These are phyloP conservation scores for Candida qinlingensis DNA, from an alignment of 805 yeast genomes.

Conservation along the genomic window DNA sequence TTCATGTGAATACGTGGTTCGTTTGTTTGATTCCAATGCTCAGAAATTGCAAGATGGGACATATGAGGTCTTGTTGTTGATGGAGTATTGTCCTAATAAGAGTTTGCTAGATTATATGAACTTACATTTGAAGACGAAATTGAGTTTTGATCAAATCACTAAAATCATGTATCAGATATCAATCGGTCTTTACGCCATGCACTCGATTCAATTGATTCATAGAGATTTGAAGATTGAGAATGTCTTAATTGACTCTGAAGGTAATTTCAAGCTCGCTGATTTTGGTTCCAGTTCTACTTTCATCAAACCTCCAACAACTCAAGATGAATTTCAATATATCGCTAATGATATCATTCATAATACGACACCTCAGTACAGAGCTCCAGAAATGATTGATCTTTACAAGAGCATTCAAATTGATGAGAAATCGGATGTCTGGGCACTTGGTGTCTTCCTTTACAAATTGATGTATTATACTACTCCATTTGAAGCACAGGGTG, in stretches of 20 bases:
- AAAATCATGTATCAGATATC: slow-evolving; percentile 81
- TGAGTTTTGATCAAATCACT: slow-evolving; percentile 70
- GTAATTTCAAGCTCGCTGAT: slow-evolving; percentile 80
- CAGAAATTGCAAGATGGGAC: slow-evolving; percentile 46
- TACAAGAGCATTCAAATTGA: slow-evolving; percentile 64
- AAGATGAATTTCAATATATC: slow-evolving; percentile 65
- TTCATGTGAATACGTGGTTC: slow-evolving; percentile 54
- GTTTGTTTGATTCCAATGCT: slow-evolving; percentile 74
- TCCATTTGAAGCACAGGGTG: slow-evolving; percentile 69
- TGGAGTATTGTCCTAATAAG: slow-evolving; percentile 89
- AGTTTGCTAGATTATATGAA: slow-evolving; percentile 92
- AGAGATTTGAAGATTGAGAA: slow-evolving; percentile 94
- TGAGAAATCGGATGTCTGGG: slow-evolving; percentile 85
- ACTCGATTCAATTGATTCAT: slow-evolving; percentile 66
- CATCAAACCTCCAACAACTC: slow-evolving; percentile 69
- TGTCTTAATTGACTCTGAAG: slow-evolving; percentile 68
- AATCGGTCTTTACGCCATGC: slow-evolving; percentile 82
- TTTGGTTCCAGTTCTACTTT: slow-evolving; percentile 83
- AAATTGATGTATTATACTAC: slow-evolving; percentile 78
- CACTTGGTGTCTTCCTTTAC: slow-evolving; percentile 71
- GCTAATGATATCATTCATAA: slow-evolving; percentile 83
- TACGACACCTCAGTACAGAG: slow-evolving; percentile 90
- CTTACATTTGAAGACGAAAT: slow-evolving; percentile 69
- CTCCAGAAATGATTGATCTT: slow-evolving; percentile 82
- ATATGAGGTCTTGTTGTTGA: slow-evolving; percentile 84